Evolutionary conservation across 208 protist genomes (phyloP).

Genomic region (Leptomonas seymouri): DNA sequence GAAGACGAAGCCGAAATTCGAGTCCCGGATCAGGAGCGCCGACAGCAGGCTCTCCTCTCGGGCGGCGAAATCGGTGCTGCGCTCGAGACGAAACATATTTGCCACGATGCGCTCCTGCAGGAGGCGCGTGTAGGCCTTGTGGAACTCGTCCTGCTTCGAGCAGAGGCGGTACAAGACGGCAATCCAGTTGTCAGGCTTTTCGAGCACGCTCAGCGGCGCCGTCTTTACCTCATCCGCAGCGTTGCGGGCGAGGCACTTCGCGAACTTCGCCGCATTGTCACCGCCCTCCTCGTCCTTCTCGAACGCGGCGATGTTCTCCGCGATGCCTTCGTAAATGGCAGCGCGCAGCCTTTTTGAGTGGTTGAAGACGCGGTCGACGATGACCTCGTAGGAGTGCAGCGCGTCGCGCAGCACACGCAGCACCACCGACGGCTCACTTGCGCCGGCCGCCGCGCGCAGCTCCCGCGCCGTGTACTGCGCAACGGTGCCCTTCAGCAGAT

Average conservation of each 20-base stretch:
- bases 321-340: conserved; percentile 30
- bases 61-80: conserved; percentile 14
- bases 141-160: conserved; percentile 46
- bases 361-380: conserved; percentile 26
- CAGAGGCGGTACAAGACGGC: conserved; percentile 46
- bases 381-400: conserved; percentile 23
- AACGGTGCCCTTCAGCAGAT: conserved; percentile 28
- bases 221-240: conserved; percentile 31
- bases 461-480: conserved; percentile 24
- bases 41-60: conserved; percentile 45
- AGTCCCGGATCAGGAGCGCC: conserved; percentile 42
- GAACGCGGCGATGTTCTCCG: conserved; percentile 15
- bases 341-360: conserved; percentile 13
- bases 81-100: conserved; percentile 25
- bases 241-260: conserved; percentile 29
- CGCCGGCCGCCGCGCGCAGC: conserved; percentile 16
- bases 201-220: conserved; percentile 17
- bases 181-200: conserved; percentile 36
- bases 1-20: conserved; percentile 52
- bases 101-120: conserved; percentile 44
- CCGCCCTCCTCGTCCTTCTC: conserved; percentile 11
- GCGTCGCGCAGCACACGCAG: conserved; percentile 25
- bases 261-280: conserved; percentile 30
- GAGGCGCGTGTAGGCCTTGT: conserved; percentile 36
- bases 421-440: conserved; percentile 12